Conservation (phyloP, 176 grass and related monocot genomes). For the Lolium multiflorum region DNA sequence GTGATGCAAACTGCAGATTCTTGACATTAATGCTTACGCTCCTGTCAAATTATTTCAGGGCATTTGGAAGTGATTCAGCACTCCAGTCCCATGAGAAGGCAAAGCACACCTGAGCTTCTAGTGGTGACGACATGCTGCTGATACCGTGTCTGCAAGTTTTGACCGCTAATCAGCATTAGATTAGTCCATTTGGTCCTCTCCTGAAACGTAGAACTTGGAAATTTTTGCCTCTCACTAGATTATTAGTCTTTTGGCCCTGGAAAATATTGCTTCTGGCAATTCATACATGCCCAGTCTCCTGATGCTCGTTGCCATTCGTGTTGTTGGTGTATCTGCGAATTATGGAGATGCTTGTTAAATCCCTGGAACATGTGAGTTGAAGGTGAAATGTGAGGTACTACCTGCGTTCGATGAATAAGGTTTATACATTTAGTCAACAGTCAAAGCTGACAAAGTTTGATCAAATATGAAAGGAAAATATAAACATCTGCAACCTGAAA, state of each 20-base stretch:
- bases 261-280: neutral
- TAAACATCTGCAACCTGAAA: too few species aligned
- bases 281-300: neutral
- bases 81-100: constrained; percentile 37
- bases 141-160: neutral
- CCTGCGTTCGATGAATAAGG: too few species aligned
- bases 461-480: too few species aligned
- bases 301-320: neutral
- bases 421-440: too few species aligned
- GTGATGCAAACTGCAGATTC: neutral
- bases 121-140: neutral
- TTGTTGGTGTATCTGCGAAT: neutral
- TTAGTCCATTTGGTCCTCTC: neutral
- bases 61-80: neutral
- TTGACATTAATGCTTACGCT: neutral
- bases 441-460: too few species aligned
- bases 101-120: constrained; percentile 40
- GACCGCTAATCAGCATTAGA: neutral
- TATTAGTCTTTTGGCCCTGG: too few species aligned
- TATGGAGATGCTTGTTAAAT: neutral
- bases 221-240: too few species aligned
- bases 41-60: constrained; percentile 20
- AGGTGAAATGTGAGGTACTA: neutral
- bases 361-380: neutral
- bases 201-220: neutral